Base-by-base conservation (phyloP, 2,329 filamentous ascomycete genomes). In the Graphilbum fragrans region DNA sequence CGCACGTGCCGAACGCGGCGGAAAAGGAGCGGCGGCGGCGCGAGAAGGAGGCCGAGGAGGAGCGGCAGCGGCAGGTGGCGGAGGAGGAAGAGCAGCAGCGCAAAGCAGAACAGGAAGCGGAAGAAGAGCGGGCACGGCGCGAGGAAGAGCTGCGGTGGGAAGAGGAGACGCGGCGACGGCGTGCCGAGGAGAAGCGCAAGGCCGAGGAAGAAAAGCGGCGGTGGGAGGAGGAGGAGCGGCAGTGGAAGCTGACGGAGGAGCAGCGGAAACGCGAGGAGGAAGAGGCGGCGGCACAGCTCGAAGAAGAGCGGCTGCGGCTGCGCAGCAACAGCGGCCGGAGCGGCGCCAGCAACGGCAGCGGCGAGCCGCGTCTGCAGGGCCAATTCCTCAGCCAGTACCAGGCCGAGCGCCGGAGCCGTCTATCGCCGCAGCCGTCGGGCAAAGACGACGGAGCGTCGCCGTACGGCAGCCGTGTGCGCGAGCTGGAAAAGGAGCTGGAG, bases 341-440 rank as follows among this genome's bases (percentile, higher is more conserved):
- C 22, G 38, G 35, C 14, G n/a, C 14, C 37, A 21, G 34, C 17
- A n/a, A n/a, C 8, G 35, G 34, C 2, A 33, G 37, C 21, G 40
- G 74, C 53, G 80, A 87, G 51, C 69, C 71, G 31, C 75, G 80
- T 47, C 67, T 94, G 19, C 81, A 80, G 45, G 87, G 87, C 3
- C 87, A 94, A 55, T 88, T 81, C 52, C 70, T 94, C 39, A 90
- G 84, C 54, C 83, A 94, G 55, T 94, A 94, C 56, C 82, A 86
- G 57, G 77, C 80, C 18, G 80, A 86, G 50, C 77, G 83, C 55
- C 58, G 67, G 46, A 41, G 11, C 12, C 11, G 11, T 27, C 7
- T 12, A 27, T 12, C 23, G 23, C 23, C 23, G 8, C 29, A 10
- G n/a, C 12, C 29, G 6, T 5, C 29, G 11, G 4, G 5, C 11